Base-by-base conservation (phyloP, 164 flowering plant genomes). In the Stephania yunnanensis region DNA sequence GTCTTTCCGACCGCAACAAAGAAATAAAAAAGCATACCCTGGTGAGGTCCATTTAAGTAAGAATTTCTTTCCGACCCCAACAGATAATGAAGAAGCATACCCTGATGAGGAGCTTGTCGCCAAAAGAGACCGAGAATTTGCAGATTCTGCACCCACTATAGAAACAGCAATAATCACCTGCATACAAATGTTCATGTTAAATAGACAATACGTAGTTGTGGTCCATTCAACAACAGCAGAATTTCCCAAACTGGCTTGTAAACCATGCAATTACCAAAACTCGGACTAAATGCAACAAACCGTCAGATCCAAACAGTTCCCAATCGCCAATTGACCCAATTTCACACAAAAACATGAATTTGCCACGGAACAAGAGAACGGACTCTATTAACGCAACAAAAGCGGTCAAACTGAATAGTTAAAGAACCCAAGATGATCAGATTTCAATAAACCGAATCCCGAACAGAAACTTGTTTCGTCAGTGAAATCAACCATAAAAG, bases 111-210 rank as follows among this genome's bases (percentile, higher is more conserved):
- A 67, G 78, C 78, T 80, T 25, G 82, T 73, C 36, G 67, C 44
- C 77, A 81, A 77, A 72, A 77, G 82, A 45, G 78, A 65, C 31
- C 72, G 63, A n/a, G 80, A 58, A 82, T 79, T 75, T 55, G 77
- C 78, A 68, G 66, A 71, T 73, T 58, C 81, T 72, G 82, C 75
- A 45, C 68, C 71, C 52, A 76, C 81, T 58, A 75, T 50, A 69
- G 82, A 78, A 64, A 78, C 25, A 46, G 79, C 25, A 63, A 82
- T 19, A 9, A 80, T 31, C 42, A 75, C 82, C 89, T 86, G 84
- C 81, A 75, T 30, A 78, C 10, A 74, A 8, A 64, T 53, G 20
- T n/a, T 45, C 46, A 71, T 29, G 52, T 5, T 71, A 50, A 1
- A 52, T 17, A 71, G 17, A 30, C 10, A 7, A 15, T 53, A 3